These are phyloP conservation scores for Penicillium sp. DNA, from an alignment of 2,329 filamentous ascomycete species.

Conservation along the genomic window DNA sequence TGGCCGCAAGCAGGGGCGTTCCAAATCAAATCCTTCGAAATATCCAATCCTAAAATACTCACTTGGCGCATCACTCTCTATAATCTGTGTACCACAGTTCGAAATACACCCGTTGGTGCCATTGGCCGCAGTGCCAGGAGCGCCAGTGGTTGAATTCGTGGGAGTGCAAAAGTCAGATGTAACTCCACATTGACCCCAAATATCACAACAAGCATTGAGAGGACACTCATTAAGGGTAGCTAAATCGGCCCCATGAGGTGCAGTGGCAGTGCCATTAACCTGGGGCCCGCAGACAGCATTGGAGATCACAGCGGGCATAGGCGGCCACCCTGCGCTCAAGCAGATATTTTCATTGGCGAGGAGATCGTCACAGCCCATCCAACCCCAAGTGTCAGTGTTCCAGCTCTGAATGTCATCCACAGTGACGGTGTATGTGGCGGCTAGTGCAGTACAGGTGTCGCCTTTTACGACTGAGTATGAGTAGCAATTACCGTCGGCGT, in stretches of 20 bases:
- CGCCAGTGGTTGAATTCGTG: conserved; percentile 22
- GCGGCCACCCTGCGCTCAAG: background rate
- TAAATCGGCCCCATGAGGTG: background rate
- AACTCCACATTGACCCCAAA: conserved; percentile 43
- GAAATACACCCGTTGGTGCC: conserved; percentile 38
- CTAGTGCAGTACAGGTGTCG: background rate
- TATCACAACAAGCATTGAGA: conserved; percentile 36
- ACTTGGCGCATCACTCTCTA: conserved; percentile 14
- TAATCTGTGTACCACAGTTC: conserved; percentile 39
- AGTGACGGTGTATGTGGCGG: background rate
- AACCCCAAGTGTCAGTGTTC: background rate
- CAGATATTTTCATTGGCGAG: background rate
- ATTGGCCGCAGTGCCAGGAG: conserved; percentile 32
- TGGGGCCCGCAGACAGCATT: conserved; percentile 1
- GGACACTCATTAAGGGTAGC: conserved; percentile 41
- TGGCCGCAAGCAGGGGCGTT: conserved; percentile 29
- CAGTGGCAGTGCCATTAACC: background rate
- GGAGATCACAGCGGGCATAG: background rate
- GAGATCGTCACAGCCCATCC: background rate
- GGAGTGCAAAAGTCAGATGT: conserved; percentile 39
- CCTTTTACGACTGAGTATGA: background rate
- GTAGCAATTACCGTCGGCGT: background rate
- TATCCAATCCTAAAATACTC: conserved; percentile 22
- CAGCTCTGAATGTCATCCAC: background rate
- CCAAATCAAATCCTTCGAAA: conserved; percentile 28